phyloP scores from a whole-genome alignment of 2,329 filamentous ascomycete genomes.

The Penicillium sclerotiorum region DNA sequence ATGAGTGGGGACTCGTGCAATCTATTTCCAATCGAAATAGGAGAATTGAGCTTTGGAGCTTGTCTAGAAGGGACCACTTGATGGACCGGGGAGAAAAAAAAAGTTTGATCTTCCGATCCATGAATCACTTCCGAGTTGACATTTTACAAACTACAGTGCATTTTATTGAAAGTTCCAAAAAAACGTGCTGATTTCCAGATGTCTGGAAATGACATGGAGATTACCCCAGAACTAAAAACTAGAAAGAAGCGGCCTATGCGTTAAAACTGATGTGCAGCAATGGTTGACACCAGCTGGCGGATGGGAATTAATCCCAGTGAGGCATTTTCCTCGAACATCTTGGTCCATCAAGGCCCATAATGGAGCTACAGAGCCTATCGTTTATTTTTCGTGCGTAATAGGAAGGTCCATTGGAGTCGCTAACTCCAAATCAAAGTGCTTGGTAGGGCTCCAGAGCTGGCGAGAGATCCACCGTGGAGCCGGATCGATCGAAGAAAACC shows the following conservation, averaged over 20 bases:
- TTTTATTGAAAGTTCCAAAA: too few species aligned
- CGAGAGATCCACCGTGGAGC: background rate
- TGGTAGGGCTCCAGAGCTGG: background rate
- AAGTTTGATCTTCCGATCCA: background rate
- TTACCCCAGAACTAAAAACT: background rate
- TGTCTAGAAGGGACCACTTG: background rate
- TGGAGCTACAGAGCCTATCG: background rate
- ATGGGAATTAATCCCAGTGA: background rate
- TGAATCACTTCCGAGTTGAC: background rate
- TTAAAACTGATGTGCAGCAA: background rate
- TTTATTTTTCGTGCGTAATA: slow-evolving; percentile 3
- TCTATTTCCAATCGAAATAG: slow-evolving; percentile 5
- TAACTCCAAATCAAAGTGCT: background rate
- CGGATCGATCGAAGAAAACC: background rate
- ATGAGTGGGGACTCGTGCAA: slow-evolving; percentile 9
- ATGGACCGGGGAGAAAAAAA: background rate
- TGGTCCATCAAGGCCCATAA: background rate
- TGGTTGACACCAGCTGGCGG: background rate
- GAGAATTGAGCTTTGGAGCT: too few species aligned
- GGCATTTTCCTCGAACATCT: background rate
- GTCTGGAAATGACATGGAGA: background rate
- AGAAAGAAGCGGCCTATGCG: background rate
- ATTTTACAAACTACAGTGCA: too few species aligned
- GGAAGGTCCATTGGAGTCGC: background rate
- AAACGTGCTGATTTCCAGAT: background rate